Evolutionary conservation across 208 protist species (phyloP).

Genomic region (Wallacemonas sp.): DNA sequence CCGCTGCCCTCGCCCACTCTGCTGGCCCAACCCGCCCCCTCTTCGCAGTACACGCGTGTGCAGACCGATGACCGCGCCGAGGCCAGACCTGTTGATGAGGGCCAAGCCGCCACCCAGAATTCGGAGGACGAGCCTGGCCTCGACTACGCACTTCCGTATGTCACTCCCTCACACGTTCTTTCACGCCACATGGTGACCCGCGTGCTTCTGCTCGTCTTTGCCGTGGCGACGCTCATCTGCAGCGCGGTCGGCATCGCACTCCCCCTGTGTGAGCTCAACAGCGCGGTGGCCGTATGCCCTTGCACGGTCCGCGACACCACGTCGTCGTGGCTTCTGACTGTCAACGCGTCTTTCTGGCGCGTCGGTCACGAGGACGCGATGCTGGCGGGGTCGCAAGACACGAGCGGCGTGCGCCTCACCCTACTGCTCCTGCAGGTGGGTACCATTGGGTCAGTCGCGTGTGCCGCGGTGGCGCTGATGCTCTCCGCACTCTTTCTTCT

Average conservation of each 20-base stretch:
- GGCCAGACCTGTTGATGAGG: too few relatives aligned
- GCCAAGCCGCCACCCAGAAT: too few relatives aligned
- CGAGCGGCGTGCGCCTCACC: not conserved
- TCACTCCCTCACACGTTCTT: not conserved
- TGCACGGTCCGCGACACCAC: not conserved
- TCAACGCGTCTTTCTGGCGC: not conserved
- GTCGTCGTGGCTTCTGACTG: not conserved
- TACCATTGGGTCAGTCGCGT: not conserved
- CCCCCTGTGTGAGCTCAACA: not conserved
- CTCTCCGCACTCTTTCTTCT: not conserved
- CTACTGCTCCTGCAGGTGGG: not conserved
- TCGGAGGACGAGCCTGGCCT: too few relatives aligned
- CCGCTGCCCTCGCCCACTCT: too few relatives aligned
- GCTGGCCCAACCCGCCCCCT: too few relatives aligned
- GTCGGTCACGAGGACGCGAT: not conserved
- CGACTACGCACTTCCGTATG: slow-evolving; percentile 4
- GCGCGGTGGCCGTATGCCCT: not conserved
- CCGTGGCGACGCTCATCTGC: not conserved
- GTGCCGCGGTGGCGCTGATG: not conserved
- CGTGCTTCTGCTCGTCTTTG: not conserved
- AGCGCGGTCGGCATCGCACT: not conserved
- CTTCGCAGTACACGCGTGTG: too few relatives aligned
- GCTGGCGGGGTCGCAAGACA: not conserved
- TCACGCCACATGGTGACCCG: not conserved
- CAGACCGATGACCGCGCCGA: too few relatives aligned